Base-by-base conservation (phyloP, 2,329 filamentous ascomycete genomes). In the Hymenoscyphus linearis region DNA sequence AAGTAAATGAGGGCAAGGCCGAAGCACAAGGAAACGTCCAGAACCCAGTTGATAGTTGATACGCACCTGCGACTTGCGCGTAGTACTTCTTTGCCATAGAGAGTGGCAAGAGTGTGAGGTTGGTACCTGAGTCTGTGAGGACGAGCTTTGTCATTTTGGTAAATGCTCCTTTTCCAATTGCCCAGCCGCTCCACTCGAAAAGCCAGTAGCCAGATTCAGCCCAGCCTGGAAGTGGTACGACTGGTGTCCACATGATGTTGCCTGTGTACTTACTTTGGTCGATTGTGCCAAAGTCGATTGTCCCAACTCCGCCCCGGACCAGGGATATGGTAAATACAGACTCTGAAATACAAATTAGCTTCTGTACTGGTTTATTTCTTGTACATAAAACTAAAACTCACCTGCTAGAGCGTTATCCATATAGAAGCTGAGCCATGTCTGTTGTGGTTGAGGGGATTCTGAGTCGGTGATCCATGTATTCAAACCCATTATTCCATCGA, bases 211-310 rank as follows among this genome's bases (percentile, higher is more conserved):
- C 80, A 2, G 60, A 62, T 7, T 78, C 71, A 58, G 70, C 70
- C 62, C 66, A 76, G 68, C 79, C 75, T 60, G 81, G 77, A 13
- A 64, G 62, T 13, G 62, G 60, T 12, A 60, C 63, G 13, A 67
- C 59, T n/a, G 74, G 64, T n/a, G 77, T 73, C 70, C 82, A 85
- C 59, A 76, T 75, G 69, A 85, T 79, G 40, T 67, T 62, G 31
- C 82, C 82, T 1, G 75, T 80, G 76, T 82, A 82, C 69, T 80
- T 80, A 62, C 73, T 71, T 14, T 60, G 67, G 73, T 84, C 77
- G 64, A 84, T 80, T 72, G 73, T 81, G 47, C 82, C 82, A 61
- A 84, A 84, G 68, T 82, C 77, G 71, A 82, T 83, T 25, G 72
- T 75, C 26, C 80, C 78, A 7, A 75, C 64, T 3, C 69, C 66